Conservation (phyloP, 2,329 filamentous ascomycete genomes). For the Aspergillus cejpii region DNA sequence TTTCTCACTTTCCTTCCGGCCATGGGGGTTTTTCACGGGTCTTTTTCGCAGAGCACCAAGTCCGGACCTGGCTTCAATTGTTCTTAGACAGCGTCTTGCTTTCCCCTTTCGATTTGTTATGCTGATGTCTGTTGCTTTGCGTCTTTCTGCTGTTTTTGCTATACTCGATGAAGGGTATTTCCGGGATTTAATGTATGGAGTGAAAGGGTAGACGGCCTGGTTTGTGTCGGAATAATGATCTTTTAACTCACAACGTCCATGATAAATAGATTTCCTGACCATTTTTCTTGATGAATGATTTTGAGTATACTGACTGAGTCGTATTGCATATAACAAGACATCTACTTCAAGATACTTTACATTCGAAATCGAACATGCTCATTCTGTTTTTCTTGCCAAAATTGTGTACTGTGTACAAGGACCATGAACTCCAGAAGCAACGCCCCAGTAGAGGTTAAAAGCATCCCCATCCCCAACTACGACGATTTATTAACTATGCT, state of each 20-base stretch:
- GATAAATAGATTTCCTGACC: no score
- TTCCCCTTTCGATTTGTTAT: neutral
- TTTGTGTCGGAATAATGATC: neutral
- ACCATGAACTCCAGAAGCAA: conserved; percentile 2
- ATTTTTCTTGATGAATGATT: neutral
- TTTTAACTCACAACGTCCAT: neutral
- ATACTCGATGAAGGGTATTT: neutral
- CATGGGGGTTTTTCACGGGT: neutral
- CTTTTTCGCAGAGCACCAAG: neutral
- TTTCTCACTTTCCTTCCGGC: neutral
- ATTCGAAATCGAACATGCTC: neutral
- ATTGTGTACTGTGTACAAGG: neutral
- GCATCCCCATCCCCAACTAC: neutral
- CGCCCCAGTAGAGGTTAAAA: neutral
- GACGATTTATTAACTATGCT: conserved; percentile 18
- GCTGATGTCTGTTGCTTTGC: neutral
- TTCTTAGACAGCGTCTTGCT: neutral
- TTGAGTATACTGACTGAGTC: neutral
- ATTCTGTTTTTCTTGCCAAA: no score
- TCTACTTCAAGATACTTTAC: neutral
- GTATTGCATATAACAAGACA: no score
- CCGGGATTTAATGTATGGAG: neutral
- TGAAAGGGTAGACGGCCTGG: neutral
- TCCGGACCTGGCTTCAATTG: neutral
- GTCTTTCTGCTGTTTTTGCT: neutral